Evolutionary conservation across 331 rosid species (phyloP), one percentile per base, ranked within the genome.

Genomic region (Pyracantha coccinea): DNA sequence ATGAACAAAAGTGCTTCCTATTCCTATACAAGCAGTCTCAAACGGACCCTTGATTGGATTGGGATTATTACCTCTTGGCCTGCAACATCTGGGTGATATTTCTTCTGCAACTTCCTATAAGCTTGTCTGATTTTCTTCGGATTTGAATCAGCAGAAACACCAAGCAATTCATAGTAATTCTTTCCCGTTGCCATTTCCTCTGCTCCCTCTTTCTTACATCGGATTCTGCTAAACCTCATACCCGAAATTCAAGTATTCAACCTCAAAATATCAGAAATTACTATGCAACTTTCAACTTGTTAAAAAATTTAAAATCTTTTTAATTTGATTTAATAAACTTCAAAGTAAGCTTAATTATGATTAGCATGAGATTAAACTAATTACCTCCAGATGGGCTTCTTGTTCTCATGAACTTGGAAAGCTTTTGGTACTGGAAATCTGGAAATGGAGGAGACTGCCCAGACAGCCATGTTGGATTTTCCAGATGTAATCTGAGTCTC

Each of bases 71-170:
- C 97, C 97, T 92, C 53, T 67, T 83, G 90, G 78, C 97, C 96
- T 63, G 86, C 85, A 78, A 92, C 81, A 79, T 92, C 97, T 9
- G 96, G 97, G 78, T 89, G 97, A 54, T 80, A 54, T 66, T 83
- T 89, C 92, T 92, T 92, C 71, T 89, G 97, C 85, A 89, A 80
- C 77, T 86, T 89, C 74, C 91, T 80, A 66, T 88, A 92, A 66
- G 97, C 93, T 68, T 88, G 86, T 85, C 81, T 92, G 73, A 92
- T 89, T 81, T 82, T 78, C 67, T 65, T 64, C 54, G 78, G 21
- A 60, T 83, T 77, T 53, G 96, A 89, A 72, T 85, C 89, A 31
- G 31, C 85, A 76, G 93, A 83, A 85, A 89, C 85, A 53, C 90
- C 91, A 44, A 88, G 93, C 84, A 92, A 52, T 68, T 92, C 91